Evolutionary conservation across 1,284 basidiomycete genomes (phyloP).

Genomic region (Cutaneotrichosporon sp.): DNA sequence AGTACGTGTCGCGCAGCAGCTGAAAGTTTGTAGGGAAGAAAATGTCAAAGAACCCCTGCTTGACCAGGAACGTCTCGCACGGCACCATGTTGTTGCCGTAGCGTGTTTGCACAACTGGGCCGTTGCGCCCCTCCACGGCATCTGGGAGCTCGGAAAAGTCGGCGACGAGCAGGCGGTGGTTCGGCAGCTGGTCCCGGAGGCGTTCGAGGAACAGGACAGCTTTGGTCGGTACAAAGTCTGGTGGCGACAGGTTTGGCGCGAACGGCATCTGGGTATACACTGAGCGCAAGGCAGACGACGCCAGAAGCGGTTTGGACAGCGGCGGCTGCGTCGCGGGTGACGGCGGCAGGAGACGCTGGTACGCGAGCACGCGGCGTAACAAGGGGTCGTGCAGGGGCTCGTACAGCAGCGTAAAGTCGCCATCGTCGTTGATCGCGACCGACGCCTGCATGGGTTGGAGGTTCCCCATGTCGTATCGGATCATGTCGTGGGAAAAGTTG

Average conservation of each 20-base stretch:
- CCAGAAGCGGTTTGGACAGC: constrained; percentile 27
- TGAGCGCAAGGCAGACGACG: constrained; percentile 54
- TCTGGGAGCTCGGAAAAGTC: constrained; percentile 90
- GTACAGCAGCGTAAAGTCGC: constrained; percentile 83
- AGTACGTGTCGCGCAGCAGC: constrained; percentile 78
- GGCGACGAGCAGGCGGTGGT: constrained; percentile 82
- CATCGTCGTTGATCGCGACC: constrained; percentile 71
- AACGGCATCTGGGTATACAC: constrained; percentile 70
- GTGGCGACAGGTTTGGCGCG: constrained; percentile 80
- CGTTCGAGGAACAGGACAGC: constrained; percentile 78
- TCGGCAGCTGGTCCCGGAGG: constrained; percentile 78
- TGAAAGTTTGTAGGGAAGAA: constrained; percentile 96
- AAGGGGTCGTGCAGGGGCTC: constrained; percentile 79
- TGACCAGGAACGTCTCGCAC: constrained; percentile 83
- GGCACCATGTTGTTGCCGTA: constrained; percentile 78
- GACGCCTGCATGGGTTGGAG: constrained; percentile 77
- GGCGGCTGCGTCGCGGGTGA: constrained; percentile 46
- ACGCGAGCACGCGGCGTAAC: constrained; percentile 57
- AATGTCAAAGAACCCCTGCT: constrained; percentile 96
- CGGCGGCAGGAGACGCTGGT: constrained; percentile 60
- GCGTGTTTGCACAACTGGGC: constrained; percentile 94
- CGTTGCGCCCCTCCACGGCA: constrained; percentile 73
- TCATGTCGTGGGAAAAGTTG: constrained; percentile 93
- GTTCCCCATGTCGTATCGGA: constrained; percentile 77
- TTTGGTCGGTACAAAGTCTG: constrained; percentile 90